Evolutionary conservation across 2,329 filamentous ascomycete species (phyloP), one percentile per base, ranked within the genome.

Genomic region (Nothomitra cinnamomea): DNA sequence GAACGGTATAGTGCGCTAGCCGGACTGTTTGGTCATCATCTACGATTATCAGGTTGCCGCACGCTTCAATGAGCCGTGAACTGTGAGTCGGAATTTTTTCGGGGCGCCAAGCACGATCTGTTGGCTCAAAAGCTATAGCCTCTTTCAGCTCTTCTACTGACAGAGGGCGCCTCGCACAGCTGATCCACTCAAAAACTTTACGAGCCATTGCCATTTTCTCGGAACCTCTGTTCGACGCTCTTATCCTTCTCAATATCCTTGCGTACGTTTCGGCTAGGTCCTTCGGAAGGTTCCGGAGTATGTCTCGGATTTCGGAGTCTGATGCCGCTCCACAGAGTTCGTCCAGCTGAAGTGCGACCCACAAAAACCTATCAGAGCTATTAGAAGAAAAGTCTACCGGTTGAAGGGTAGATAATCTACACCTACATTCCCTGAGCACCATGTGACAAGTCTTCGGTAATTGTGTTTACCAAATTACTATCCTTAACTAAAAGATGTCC

Each of bases 341-440:
- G 10, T 22, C n/a, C 8, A 45, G 10, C n/a, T 45, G 42, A 45
- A 45, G 15, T 45, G 15, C 15, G 6, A 22, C 42, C 42, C 42
- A 45, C 10, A 45, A 22, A 21, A 45, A 45, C 42, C 42, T 45
- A 38, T 38, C 35, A 38, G 35, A 7, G 35, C 7, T 38, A 38
- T 7, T 38, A 15, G 35, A 7, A 7, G 7, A 38, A 38, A 38
- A 7, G 15, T 7, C 7, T 38, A 7, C 35, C 35, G 15, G 15
- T 7, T 38, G 35, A 38, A 38, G n/a, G n/a, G n/a, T n/a, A 38
- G 2, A 49, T 12, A 36, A 15, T 21, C 3, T 17, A 25, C 6
- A 1, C 38, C 6, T 2, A 58, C 54, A 56, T 55, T 13, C 54
- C 56, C 4, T 53, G 48, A 2, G 42, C 52, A 43, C 38, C 57